phyloP scores from a whole-genome alignment of 805 yeast genomes.

The Danielozyma ontarioensis region DNA sequence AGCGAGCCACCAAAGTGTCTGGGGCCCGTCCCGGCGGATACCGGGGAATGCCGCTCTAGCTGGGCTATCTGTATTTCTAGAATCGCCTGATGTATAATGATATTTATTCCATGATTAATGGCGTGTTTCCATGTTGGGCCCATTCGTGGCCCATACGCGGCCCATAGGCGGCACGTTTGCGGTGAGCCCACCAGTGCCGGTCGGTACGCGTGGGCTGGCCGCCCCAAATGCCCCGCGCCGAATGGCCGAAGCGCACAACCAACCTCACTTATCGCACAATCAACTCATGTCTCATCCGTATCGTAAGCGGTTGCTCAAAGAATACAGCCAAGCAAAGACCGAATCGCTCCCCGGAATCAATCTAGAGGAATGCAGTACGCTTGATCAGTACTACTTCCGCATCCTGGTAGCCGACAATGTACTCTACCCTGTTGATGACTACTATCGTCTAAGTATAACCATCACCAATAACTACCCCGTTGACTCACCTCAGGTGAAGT shows the following conservation, averaged over 20 bases:
- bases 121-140: too few relatives aligned
- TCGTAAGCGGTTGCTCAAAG: slow-evolving; percentile 24
- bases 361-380: slow-evolving; percentile 7
- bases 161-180: too few relatives aligned
- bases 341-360: slow-evolving; percentile 17
- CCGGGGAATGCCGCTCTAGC: too few relatives aligned
- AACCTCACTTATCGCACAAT: not conserved
- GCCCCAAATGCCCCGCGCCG: too few relatives aligned
- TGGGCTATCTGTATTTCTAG: too few relatives aligned
- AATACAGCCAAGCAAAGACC: slow-evolving; percentile 12
- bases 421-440: slow-evolving; percentile 5
- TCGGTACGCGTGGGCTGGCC: too few relatives aligned
- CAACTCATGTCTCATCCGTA: slow-evolving; percentile 18
- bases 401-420: not conserved
- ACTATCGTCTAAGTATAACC: slow-evolving; percentile 39
- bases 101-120: too few relatives aligned
- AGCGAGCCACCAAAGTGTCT: not conserved
- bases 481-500: slow-evolving; percentile 52
- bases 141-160: too few relatives aligned
- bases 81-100: too few relatives aligned
- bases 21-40: not conserved
- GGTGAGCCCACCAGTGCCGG: too few relatives aligned
- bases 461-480: slow-evolving; percentile 51
- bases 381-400: not conserved
- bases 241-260: slow-evolving; percentile 2